These are phyloP conservation scores for Apiospora marii DNA, from an alignment of 2,329 filamentous ascomycete species.

Conservation along the genomic window DNA sequence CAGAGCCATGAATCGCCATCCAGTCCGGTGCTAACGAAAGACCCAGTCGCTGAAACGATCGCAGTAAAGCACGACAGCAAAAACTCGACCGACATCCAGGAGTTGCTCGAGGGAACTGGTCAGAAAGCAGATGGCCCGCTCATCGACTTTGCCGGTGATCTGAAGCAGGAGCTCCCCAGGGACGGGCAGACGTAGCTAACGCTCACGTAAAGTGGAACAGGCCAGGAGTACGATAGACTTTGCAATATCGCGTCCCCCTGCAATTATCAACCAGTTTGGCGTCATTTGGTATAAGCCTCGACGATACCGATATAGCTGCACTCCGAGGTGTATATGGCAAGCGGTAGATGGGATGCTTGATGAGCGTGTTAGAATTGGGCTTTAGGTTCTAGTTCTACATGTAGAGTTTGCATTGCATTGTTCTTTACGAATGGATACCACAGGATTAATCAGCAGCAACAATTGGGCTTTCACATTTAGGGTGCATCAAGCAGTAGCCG, in stretches of 20 bases:
- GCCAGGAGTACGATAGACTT: slow-evolving; percentile 48
- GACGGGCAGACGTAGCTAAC: slow-evolving; percentile 30
- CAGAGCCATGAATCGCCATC: slow-evolving; percentile 23
- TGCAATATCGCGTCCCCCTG: slow-evolving; percentile 46
- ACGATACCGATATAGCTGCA: background rate
- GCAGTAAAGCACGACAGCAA: slow-evolving; percentile 32
- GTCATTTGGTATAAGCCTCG: background rate
- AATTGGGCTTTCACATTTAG: background rate
- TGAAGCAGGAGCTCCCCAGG: slow-evolving; percentile 58
- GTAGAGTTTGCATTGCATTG: slow-evolving; percentile 19
- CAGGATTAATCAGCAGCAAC: slow-evolving; percentile 4
- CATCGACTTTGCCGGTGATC: slow-evolving; percentile 63
- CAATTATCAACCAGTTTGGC: background rate
- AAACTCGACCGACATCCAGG: slow-evolving; percentile 49
- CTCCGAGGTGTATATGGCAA: background rate
- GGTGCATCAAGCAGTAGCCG: background rate
- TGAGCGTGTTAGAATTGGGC: slow-evolving; percentile 3
- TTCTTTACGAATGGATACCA: slow-evolving; percentile 8
- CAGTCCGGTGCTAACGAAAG: slow-evolving; percentile 26
- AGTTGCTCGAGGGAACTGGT: slow-evolving; percentile 56
- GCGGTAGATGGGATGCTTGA: background rate
- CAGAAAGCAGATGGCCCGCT: slow-evolving; percentile 56
- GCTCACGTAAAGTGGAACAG: slow-evolving; percentile 45
- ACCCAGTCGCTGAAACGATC: slow-evolving; percentile 25
- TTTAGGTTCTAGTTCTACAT: background rate